Evolutionary conservation across 306 rosid species (phyloP).

Genomic region (Vigna trinervia): DNA sequence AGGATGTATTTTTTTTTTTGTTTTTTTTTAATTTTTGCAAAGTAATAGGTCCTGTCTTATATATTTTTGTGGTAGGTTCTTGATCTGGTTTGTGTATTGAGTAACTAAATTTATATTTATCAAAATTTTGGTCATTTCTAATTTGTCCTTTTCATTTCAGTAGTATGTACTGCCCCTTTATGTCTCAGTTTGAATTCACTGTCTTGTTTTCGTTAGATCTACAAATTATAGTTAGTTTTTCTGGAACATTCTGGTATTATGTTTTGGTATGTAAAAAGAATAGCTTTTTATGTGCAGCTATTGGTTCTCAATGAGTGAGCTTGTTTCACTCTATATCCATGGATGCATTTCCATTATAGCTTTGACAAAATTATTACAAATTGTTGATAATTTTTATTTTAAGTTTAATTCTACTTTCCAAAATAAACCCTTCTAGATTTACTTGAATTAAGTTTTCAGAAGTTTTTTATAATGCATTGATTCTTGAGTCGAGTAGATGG

Average conservation of each 20-base stretch:
- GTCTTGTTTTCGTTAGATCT: neutral
- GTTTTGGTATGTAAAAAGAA: conserved; percentile 17
- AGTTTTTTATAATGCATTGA: neutral
- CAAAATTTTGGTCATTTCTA: conserved; percentile 15
- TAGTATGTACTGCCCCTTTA: neutral
- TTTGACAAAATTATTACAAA: conserved; percentile 20
- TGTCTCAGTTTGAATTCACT: neutral
- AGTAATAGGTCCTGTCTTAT: neutral
- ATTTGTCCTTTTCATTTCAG: conserved; percentile 32
- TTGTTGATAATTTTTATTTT: conserved; percentile 6
- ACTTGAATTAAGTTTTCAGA: neutral
- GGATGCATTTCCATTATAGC: conserved; percentile 9
- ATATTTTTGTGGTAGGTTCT: conserved; percentile 6
- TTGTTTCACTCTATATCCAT: conserved; percentile 13
- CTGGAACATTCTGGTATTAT: conserved; percentile 23
- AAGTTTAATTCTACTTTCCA: conserved; percentile 5
- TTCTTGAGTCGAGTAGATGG: conserved; percentile 23
- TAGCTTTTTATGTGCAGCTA: conserved; percentile 8
- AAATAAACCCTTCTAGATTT: neutral
- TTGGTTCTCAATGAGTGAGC: conserved; percentile 27
- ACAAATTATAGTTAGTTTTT: conserved; percentile 2
- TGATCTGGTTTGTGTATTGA: conserved; percentile 29
- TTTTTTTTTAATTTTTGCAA: neutral
- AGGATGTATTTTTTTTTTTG: neutral
- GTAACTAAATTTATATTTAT: neutral